Conservation (phyloP, 352 stramenopile genomes). For the Phytophthora kernoviae region DNA sequence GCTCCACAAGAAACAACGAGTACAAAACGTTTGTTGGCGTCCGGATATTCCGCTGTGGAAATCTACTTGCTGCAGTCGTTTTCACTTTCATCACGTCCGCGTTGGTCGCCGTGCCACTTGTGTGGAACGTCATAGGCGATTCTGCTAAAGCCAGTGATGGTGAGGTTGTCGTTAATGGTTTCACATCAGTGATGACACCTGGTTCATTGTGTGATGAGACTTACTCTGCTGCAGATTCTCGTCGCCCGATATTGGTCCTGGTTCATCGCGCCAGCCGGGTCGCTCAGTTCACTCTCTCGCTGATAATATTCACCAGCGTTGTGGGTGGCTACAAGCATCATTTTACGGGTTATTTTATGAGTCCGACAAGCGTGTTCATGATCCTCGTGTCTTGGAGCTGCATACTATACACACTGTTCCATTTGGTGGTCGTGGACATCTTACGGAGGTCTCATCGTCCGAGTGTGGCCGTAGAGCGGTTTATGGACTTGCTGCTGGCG, state of each 20-base stretch:
- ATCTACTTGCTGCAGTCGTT: constrained; percentile 40
- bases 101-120: constrained; percentile 36
- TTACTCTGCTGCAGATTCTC: constrained; percentile 11
- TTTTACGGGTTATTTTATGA: constrained; percentile 49
- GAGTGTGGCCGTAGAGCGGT: constrained; percentile 31
- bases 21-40: constrained; percentile 48
- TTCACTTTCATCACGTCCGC: constrained; percentile 47
- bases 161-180: constrained; percentile 7
- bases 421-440: constrained; percentile 43
- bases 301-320: constrained; percentile 34
- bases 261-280: constrained; percentile 30
- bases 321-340: constrained; percentile 47
- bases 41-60: constrained; percentile 45
- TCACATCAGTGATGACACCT: constrained; percentile 21
- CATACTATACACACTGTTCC: constrained; percentile 49
- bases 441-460: constrained; percentile 43
- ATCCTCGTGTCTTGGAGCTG: constrained; percentile 49
- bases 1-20: constrained; percentile 41
- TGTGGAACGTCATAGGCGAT: constrained; percentile 36
- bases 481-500: constrained; percentile 39
- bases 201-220: constrained; percentile 1
- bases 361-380: constrained; percentile 40
- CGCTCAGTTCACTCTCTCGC: constrained; percentile 38
- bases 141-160: constrained; percentile 26
- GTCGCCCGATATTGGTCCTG: constrained; percentile 33